These are phyloP conservation scores for Venturia aucupariae DNA, from an alignment of 2,329 filamentous ascomycete species.

Conservation along the genomic window DNA sequence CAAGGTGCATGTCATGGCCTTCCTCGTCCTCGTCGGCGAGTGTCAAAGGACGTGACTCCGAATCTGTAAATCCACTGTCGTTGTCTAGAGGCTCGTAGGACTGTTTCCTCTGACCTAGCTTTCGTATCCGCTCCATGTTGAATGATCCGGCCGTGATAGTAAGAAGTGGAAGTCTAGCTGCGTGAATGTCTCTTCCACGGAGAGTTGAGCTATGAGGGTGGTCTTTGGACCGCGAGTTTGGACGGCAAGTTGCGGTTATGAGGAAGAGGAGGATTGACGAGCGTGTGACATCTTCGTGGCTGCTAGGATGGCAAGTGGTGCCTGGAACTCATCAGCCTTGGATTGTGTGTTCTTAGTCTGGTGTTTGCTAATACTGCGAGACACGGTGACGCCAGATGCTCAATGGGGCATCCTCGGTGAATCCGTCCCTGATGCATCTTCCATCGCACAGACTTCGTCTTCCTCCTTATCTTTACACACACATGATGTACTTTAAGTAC, in stretches of 20 bases:
- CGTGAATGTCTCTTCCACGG: not conserved
- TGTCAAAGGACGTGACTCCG: slow-evolving; percentile 9
- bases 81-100: slow-evolving; percentile 28
- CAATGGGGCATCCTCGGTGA: not conserved
- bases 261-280: not conserved
- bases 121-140: slow-evolving; percentile 28
- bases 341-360: not conserved
- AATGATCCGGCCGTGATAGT: not conserved
- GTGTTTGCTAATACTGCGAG: not conserved
- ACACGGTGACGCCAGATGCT: not conserved
- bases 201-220: not conserved
- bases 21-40: slow-evolving; percentile 17
- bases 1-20: slow-evolving; percentile 8
- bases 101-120: slow-evolving; percentile 24
- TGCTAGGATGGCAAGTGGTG: not conserved
- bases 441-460: no score
- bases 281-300: not conserved
- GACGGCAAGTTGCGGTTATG: not conserved
- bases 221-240: not conserved
- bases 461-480: not conserved
- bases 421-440: no score
- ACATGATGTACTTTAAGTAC: not conserved
- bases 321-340: not conserved
- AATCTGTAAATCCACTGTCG: slow-evolving; percentile 4
- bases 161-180: not conserved